Evolutionary conservation across 2,329 filamentous ascomycete genomes (phyloP).

Genomic region (Cladorrhinum sp.): DNA sequence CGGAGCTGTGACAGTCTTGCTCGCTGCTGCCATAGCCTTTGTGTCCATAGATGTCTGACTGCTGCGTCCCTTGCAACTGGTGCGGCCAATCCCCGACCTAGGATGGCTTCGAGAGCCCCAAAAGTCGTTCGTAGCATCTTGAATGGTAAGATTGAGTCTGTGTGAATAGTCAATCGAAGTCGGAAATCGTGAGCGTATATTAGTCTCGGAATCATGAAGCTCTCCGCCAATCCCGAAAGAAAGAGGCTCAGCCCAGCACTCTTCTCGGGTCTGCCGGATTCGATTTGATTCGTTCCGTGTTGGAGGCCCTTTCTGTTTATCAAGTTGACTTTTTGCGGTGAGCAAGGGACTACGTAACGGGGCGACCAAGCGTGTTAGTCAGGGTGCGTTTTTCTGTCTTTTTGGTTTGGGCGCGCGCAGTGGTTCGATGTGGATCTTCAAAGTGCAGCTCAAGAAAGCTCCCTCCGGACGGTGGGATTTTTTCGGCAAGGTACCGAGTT

Average conservation of each 20-base stretch:
- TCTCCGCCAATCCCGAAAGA: background rate
- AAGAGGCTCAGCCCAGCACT: background rate
- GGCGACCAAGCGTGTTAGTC: background rate
- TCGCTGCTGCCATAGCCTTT: constrained; percentile 14
- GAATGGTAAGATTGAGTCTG: background rate
- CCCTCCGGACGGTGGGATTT: constrained; percentile 3
- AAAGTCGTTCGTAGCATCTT: constrained; percentile 25
- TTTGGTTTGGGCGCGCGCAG: background rate
- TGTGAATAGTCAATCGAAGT: background rate
- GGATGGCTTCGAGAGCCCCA: constrained; percentile 20
- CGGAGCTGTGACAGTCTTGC: constrained; percentile 22
- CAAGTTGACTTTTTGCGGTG: background rate
- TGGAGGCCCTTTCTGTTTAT: background rate
- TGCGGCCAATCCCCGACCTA: constrained; percentile 4
- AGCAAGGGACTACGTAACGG: background rate
- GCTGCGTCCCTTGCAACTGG: constrained; percentile 5
- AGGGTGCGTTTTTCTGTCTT: background rate
- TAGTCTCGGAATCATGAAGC: background rate
- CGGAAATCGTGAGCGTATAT: background rate
- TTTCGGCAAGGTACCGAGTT: constrained; percentile 19
- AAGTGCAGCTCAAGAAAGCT: constrained; percentile 17
- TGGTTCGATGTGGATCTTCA: constrained; percentile 11
- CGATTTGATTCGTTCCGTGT: background rate
- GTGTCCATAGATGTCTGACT: constrained; percentile 11
- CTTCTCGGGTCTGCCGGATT: background rate